A percentile compares a stretch with the other conserved stretches of the same genome.
Conservation (phyloP, 78 protist species). For the Dictyostelium purpureum region DNA sequence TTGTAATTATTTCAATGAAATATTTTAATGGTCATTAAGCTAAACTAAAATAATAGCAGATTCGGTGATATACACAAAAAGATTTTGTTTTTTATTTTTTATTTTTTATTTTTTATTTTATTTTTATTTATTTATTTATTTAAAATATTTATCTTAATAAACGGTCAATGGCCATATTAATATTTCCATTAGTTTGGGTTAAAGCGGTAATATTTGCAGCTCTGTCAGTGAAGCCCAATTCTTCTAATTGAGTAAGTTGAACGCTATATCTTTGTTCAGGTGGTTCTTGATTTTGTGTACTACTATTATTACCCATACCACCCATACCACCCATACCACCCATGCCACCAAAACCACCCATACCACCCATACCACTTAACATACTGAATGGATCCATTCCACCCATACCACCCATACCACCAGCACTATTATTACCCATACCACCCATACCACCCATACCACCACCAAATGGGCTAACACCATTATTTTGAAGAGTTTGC, state of each 20-base stretch:
- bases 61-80: too few species aligned
- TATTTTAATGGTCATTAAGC: too few species aligned
- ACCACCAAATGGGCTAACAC: slow-evolving; percentile 6
- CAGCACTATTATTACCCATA: slow-evolving; percentile 21
- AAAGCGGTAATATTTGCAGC: slow-evolving; percentile 82
- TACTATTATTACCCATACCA: slow-evolving; percentile 41
- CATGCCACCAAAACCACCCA: slow-evolving; percentile 59
- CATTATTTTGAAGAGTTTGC: slow-evolving; percentile 61
- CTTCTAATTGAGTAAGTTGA: slow-evolving; percentile 84
- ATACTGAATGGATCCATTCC: slow-evolving; percentile 20
- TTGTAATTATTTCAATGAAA: too few species aligned
- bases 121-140: not conserved
- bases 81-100: not conserved
- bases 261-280: slow-evolving; percentile 60
- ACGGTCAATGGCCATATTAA: slow-evolving; percentile 84
- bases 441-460: slow-evolving; percentile 55
- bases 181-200: slow-evolving; percentile 69
- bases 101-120: not conserved
- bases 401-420: slow-evolving; percentile 65
- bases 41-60: too few species aligned
- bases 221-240: slow-evolving; percentile 90
- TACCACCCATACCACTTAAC: slow-evolving; percentile 74
- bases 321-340: slow-evolving; percentile 48
- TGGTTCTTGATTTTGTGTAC: slow-evolving; percentile 35
- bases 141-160: slow-evolving; percentile 36